phyloP scores from a whole-genome alignment of 1,284 basidiomycete species.

The Cutaneotrichosporon sp. region DNA sequence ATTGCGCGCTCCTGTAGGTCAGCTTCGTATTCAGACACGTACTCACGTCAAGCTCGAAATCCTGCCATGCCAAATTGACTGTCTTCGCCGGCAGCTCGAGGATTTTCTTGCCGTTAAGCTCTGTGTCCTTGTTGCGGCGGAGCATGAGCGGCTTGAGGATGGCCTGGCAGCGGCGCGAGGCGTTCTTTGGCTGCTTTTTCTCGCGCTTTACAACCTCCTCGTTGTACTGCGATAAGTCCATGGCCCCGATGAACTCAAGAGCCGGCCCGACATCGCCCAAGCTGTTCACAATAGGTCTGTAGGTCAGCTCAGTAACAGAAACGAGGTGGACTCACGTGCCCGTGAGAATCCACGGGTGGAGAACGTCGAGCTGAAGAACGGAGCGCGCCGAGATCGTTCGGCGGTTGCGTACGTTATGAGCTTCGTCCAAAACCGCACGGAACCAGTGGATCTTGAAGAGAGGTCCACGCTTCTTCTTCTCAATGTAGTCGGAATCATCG shows the following conservation, averaged over 20 bases:
- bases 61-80: slow-evolving; percentile 37
- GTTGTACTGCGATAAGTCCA: slow-evolving; percentile 40
- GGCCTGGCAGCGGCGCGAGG: slow-evolving; percentile 46
- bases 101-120: slow-evolving; percentile 46
- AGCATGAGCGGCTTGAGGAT: slow-evolving; percentile 41
- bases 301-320: neutral
- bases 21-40: neutral
- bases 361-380: slow-evolving; percentile 35
- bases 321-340: slow-evolving; percentile 33
- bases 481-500: slow-evolving; percentile 23
- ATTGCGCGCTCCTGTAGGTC: slow-evolving; percentile 42
- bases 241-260: slow-evolving; percentile 40
- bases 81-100: slow-evolving; percentile 46
- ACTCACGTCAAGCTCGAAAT: slow-evolving; percentile 40
- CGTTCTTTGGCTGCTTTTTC: slow-evolving; percentile 41
- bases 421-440: slow-evolving; percentile 54
- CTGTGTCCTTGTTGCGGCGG: slow-evolving; percentile 48
- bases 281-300: slow-evolving; percentile 35
- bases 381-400: slow-evolving; percentile 41
- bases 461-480: slow-evolving; percentile 32
- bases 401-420: slow-evolving; percentile 47
- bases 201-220: slow-evolving; percentile 32
- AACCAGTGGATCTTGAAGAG: slow-evolving; percentile 48
- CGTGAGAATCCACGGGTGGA: slow-evolving; percentile 46
- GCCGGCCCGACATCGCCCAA: slow-evolving; percentile 26